phyloP scores from a whole-genome alignment of 1,284 basidiomycete species.

The Nidula niveotomentosa region DNA sequence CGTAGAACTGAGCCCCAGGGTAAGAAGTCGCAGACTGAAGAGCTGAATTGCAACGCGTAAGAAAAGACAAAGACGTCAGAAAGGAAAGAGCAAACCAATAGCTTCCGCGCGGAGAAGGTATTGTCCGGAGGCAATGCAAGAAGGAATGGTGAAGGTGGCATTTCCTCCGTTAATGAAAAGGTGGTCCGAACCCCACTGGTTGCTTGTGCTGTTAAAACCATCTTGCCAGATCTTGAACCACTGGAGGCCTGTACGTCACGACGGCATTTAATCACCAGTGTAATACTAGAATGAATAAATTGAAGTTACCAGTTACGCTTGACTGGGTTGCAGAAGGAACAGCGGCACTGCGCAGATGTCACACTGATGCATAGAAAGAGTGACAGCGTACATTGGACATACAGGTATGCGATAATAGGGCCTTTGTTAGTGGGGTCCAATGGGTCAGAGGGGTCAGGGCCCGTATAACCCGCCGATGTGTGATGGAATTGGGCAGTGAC shows the following conservation, averaged over 20 bases:
- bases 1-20: conserved; percentile 48
- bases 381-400: conserved; percentile 8
- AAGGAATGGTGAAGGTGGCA: conserved; percentile 37
- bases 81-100: conserved; percentile 16
- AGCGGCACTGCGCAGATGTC: conserved; percentile 28
- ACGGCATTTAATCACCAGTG: too few species aligned
- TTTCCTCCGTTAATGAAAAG: conserved; percentile 41
- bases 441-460: conserved; percentile 41
- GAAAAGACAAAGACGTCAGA: neutral
- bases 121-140: conserved; percentile 30
- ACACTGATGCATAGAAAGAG: too few species aligned
- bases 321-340: conserved; percentile 40
- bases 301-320: conserved; percentile 30
- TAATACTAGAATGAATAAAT: neutral
- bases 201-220: conserved; percentile 18
- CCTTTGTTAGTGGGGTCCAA: conserved; percentile 45
- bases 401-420: conserved; percentile 45
- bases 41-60: conserved; percentile 19
- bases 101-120: conserved; percentile 35
- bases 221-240: conserved; percentile 44
- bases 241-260: conserved; percentile 22
- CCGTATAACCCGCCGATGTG: conserved; percentile 30
- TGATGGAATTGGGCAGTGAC: conserved; percentile 46
- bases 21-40: conserved; percentile 39
- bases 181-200: conserved; percentile 38